phyloP scores from a whole-genome alignment of 768 basidiomycete species.

The Rhodotorula graminis region DNA sequence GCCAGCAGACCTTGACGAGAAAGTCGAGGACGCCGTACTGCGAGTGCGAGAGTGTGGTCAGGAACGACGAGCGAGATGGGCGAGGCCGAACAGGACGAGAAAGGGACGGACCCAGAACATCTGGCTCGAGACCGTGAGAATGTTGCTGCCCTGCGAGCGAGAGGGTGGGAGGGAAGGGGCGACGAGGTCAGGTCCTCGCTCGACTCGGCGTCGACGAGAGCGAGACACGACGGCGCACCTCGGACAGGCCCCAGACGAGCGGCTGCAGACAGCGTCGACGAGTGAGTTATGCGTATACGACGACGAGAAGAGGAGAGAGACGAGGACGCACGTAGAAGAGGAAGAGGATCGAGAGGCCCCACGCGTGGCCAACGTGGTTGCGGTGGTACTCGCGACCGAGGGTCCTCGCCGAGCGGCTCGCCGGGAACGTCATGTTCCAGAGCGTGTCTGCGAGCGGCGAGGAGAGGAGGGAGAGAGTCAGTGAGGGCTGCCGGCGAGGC shows the following conservation, averaged over 20 bases:
- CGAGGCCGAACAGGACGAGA: background rate
- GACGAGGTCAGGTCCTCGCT: too few species aligned
- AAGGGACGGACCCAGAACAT: background rate
- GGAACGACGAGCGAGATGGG: too few species aligned
- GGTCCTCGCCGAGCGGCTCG: background rate
- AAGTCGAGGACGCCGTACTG: conserved; percentile 22
- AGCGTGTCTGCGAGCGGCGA: background rate
- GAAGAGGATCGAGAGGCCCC: conserved; percentile 1
- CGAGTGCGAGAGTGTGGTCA: background rate
- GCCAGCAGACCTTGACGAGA: background rate
- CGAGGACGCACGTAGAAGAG: conserved; percentile 4
- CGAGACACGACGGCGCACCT: background rate
- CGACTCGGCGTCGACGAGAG: too few species aligned
- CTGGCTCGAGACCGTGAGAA: conserved; percentile 46
- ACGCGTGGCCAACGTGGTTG: background rate
- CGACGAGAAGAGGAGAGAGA: too few species aligned
- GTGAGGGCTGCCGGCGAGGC: background rate
- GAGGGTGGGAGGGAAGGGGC: background rate
- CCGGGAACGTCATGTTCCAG: conserved; percentile 13
- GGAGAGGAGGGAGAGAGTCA: background rate
- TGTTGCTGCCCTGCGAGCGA: conserved; percentile 51
- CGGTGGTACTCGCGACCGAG: conserved; percentile 11
- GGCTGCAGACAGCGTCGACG: background rate
- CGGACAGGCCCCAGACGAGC: conserved; percentile 9
- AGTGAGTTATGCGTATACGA: too few species aligned